These are phyloP conservation scores for Picea glauca DNA, from an alignment of 75 land plant genomes.

Conservation along the genomic window DNA sequence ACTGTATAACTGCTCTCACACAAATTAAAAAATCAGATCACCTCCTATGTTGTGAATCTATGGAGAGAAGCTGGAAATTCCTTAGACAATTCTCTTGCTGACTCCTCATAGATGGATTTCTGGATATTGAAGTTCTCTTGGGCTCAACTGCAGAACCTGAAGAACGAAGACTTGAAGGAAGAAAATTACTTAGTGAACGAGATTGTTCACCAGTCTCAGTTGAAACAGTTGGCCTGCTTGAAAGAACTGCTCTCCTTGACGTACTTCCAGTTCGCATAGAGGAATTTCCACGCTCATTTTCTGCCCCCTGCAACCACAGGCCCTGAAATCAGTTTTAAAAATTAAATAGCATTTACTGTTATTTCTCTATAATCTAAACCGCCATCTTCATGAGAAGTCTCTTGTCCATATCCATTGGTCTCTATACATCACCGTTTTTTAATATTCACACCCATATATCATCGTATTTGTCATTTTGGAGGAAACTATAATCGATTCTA, in stretches of 20 bases:
- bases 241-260: slow-evolving; percentile 8
- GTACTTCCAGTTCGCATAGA: neutral
- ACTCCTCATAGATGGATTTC: slow-evolving; percentile 3
- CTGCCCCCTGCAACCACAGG: slow-evolving; percentile 5
- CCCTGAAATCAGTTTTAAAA: too few species aligned
- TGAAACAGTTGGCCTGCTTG: slow-evolving; percentile 5
- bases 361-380: too few species aligned
- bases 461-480: too few species aligned
- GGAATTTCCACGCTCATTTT: slow-evolving; percentile 1
- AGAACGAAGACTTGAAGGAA: slow-evolving; percentile 7
- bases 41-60: slow-evolving; percentile 8
- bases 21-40: slow-evolving; percentile 6
- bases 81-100: slow-evolving; percentile 9
- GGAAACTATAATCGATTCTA: too few species aligned
- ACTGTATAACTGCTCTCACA: neutral
- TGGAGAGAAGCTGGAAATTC: slow-evolving; percentile 7
- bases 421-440: too few species aligned
- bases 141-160: slow-evolving; percentile 2
- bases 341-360: too few species aligned
- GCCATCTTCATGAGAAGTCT: too few species aligned
- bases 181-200: neutral
- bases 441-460: too few species aligned
- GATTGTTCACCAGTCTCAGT: slow-evolving; percentile 6
- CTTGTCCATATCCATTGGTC: too few species aligned
- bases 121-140: slow-evolving; percentile 2